phyloP scores from a whole-genome alignment of 192 early-diverging fungal species.

The Glomus cerebriforme region DNA sequence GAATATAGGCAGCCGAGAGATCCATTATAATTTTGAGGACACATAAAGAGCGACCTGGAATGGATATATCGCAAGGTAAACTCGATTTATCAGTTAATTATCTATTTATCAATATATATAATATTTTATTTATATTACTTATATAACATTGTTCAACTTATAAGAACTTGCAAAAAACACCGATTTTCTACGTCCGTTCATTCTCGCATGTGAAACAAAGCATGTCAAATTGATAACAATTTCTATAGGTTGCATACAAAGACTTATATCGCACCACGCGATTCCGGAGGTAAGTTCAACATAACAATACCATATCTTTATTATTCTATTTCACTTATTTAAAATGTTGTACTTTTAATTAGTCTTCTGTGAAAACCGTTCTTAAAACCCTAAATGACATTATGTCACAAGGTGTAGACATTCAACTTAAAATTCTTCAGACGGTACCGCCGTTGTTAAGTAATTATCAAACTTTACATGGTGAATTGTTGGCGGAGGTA shows the following conservation, averaged over 20 bases:
- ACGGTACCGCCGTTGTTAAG: constrained; percentile 86
- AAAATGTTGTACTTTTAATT: background rate
- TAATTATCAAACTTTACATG: constrained; percentile 78
- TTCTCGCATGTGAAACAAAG: constrained; percentile 83
- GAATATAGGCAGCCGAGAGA: constrained; percentile 66
- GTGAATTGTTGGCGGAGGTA: constrained; percentile 80
- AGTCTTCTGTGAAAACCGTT: constrained; percentile 60
- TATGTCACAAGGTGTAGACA: constrained; percentile 69
- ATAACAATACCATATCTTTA: background rate
- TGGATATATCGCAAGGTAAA: constrained; percentile 46
- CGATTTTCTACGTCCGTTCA: constrained; percentile 82
- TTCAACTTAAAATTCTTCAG: constrained; percentile 93
- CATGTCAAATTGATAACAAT: constrained; percentile 78
- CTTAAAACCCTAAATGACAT: constrained; percentile 73
- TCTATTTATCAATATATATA: background rate
- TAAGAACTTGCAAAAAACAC: constrained; percentile 73
- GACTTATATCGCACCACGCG: constrained; percentile 72
- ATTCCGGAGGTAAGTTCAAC: constrained; percentile 60
- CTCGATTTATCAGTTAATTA: constrained; percentile 24
- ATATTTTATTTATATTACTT: background rate
- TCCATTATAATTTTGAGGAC: constrained; percentile 57
- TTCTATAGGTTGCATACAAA: constrained; percentile 83
- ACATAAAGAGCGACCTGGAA: constrained; percentile 57
- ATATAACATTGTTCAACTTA: background rate
- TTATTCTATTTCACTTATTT: background rate